These are phyloP conservation scores for Arthrobotrys sphaeroides DNA, from an alignment of 2,329 filamentous ascomycete species.

Conservation along the genomic window DNA sequence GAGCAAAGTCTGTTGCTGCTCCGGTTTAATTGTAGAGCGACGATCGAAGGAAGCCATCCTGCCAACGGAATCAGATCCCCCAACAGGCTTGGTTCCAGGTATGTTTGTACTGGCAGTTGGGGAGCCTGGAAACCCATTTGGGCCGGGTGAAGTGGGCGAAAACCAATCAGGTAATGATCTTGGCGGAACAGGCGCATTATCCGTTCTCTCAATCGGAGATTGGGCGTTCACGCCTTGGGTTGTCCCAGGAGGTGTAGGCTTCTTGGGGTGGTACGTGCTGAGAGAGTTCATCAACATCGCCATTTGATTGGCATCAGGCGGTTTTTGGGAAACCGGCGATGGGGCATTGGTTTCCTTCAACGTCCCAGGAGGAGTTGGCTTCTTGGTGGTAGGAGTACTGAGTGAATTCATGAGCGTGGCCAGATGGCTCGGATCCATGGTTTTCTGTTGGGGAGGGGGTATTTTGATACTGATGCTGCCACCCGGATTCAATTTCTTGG, in stretches of 20 bases:
- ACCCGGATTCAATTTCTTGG: slow-evolving; percentile 22
- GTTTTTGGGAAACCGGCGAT: slow-evolving; percentile 1
- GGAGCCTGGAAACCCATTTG: slow-evolving; percentile 15
- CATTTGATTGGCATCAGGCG: slow-evolving; percentile 27
- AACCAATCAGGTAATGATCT: background rate
- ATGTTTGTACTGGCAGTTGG: slow-evolving; percentile 8
- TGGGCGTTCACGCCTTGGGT: background rate
- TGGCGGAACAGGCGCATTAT: slow-evolving; percentile 36
- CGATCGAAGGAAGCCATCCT: slow-evolving; percentile 54
- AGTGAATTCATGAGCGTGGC: slow-evolving; percentile 24
- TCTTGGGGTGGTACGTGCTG: slow-evolving; percentile 20
- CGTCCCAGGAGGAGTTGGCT: slow-evolving; percentile 31
- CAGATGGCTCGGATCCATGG: slow-evolving; percentile 27
- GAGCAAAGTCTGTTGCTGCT: slow-evolving; percentile 56
- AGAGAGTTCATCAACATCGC: slow-evolving; percentile 29
- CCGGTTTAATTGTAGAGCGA: slow-evolving; percentile 55
- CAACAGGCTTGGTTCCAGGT: background rate
- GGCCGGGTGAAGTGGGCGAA: slow-evolving; percentile 16
- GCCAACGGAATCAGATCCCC: slow-evolving; percentile 10
- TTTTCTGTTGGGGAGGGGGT: slow-evolving; percentile 8
- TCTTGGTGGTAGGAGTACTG: slow-evolving; percentile 17
- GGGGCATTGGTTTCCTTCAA: background rate
- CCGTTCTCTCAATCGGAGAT: slow-evolving; percentile 18
- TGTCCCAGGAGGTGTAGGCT: slow-evolving; percentile 32
- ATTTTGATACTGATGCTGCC: slow-evolving; percentile 20